A percentile compares a stretch with the other conserved stretches of the same genome.
These are phyloP conservation scores for Endothia cerciana DNA, from an alignment of 2,329 filamentous ascomycete species.

Conservation along the genomic window DNA sequence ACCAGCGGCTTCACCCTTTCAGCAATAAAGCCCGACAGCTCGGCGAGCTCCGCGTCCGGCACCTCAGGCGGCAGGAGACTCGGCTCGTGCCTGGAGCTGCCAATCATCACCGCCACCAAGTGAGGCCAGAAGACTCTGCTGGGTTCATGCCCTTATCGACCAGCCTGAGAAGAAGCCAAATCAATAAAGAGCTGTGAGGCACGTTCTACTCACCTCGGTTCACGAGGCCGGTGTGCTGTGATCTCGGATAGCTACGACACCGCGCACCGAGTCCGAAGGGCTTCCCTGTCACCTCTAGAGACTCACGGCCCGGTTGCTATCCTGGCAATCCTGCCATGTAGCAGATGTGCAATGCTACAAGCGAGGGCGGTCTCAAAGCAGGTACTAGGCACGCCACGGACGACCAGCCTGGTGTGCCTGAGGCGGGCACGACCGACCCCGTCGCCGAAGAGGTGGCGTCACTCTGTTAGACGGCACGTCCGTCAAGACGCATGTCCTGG, in stretches of 20 bases:
- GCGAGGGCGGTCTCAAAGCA: background rate
- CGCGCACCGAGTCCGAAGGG: background rate
- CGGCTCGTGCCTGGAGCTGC: no score
- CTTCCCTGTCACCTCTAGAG: background rate
- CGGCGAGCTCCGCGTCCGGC: no score
- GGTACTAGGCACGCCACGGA: background rate
- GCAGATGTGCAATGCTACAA: background rate
- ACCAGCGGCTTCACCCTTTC: no score
- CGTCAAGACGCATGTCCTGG: no score
- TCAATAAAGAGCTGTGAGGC: background rate
- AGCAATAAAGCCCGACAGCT: no score
- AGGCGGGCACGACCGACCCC: background rate
- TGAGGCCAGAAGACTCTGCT: constrained; percentile 7
- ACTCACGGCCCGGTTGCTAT: background rate
- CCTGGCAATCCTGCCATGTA: background rate
- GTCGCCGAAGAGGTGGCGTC: background rate
- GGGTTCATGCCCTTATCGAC: background rate
- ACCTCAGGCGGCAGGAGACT: no score
- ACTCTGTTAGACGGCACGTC: no score
- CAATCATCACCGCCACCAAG: no score
- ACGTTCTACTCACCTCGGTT: background rate
- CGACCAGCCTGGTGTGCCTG: background rate
- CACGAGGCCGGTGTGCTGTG: background rate
- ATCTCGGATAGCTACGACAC: background rate
- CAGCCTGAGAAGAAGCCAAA: background rate